A percentile compares a stretch with the other conserved stretches of the same genome.
These are phyloP conservation scores for Hypoxylon trugodes DNA, from an alignment of 495 filamentous ascomycete species.

Conservation along the genomic window DNA sequence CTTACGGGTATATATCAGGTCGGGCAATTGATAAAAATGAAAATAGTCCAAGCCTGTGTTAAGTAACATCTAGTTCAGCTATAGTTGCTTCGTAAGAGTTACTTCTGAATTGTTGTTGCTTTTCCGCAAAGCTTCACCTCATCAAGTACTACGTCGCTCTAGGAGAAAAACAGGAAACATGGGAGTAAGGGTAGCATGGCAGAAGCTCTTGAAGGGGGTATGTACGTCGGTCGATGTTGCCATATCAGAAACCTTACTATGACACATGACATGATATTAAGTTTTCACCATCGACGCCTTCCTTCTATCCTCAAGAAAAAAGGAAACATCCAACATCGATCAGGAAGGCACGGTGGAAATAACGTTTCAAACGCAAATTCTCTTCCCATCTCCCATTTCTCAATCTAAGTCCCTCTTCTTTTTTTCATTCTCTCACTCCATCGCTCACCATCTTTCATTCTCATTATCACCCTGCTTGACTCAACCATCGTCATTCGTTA, in stretches of 20 bases:
- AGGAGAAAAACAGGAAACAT: neutral
- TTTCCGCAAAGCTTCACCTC: neutral
- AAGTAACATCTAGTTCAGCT: neutral
- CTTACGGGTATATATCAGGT: no score
- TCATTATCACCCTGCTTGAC: conserved; percentile 24
- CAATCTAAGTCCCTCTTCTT: neutral
- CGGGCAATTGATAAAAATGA: no score
- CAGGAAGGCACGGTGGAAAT: conserved; percentile 21
- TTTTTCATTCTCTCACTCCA: conserved; percentile 14
- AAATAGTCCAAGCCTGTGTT: neutral
- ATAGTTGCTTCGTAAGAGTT: neutral
- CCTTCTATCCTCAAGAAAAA: neutral
- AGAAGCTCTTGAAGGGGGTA: neutral
- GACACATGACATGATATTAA: conserved; percentile 18
- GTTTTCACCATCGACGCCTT: conserved; percentile 7
- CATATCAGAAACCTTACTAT: conserved; percentile 6
- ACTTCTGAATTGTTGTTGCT: neutral
- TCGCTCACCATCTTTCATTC: conserved; percentile 1
- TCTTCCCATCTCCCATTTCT: neutral
- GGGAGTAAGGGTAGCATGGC: neutral
- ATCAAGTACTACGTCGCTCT: neutral
- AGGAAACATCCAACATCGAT: neutral
- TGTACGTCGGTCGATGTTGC: conserved; percentile 9
- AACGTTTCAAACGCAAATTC: conserved; percentile 24
- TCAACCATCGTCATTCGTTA: conserved; percentile 34